Conservation (phyloP, 805 yeast genomes). For the Wickerhamiella alocasiicola region DNA sequence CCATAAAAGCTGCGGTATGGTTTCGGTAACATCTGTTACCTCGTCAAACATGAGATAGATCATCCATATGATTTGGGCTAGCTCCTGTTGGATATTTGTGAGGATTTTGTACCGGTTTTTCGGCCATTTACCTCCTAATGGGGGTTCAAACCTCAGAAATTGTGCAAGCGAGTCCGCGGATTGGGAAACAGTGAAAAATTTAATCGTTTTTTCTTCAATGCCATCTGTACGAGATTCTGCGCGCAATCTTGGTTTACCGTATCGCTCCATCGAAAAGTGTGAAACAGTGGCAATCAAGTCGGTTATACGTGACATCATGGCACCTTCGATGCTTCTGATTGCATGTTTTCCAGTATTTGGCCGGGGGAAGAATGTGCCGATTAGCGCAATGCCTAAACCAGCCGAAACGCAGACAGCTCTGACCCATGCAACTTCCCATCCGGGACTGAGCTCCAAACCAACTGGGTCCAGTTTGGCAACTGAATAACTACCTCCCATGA, state of each 20-base stretch:
- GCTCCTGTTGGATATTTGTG: constrained; percentile 20
- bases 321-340: constrained; percentile 23
- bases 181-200: constrained; percentile 12
- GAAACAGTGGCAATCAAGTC: constrained; percentile 24
- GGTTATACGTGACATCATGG: constrained; percentile 20
- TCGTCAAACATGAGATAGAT: constrained; percentile 23
- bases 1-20: constrained; percentile 9
- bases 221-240: constrained; percentile 14
- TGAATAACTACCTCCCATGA: constrained; percentile 27
- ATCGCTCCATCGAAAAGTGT: constrained; percentile 24
- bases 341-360: constrained; percentile 26
- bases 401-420: constrained; percentile 25
- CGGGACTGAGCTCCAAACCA: constrained; percentile 20
- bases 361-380: constrained; percentile 25
- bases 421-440: constrained; percentile 27
- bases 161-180: constrained; percentile 18
- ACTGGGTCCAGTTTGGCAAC: constrained; percentile 17
- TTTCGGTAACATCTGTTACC: constrained; percentile 15
- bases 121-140: constrained; percentile 27
- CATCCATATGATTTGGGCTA: constrained; percentile 21
- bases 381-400: constrained; percentile 25
- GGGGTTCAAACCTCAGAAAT: constrained; percentile 27
- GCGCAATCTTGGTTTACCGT: constrained; percentile 17
- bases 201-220: constrained; percentile 16
- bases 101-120: constrained; percentile 23